Conservation (phyloP, 371 early-diverging fungal species). For the Nematocida ironsii region DNA sequence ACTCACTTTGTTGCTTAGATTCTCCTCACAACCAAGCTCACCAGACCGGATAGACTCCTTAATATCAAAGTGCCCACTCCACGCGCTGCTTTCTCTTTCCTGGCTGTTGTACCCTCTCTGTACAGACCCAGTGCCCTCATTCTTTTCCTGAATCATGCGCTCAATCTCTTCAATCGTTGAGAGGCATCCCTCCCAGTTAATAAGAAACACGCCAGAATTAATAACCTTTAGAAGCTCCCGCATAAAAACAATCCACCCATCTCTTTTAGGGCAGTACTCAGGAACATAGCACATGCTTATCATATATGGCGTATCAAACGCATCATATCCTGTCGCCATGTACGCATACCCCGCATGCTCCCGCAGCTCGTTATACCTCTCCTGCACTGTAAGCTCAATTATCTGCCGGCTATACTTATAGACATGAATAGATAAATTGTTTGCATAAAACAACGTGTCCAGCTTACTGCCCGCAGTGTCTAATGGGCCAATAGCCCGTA, state of each 20-base stretch:
- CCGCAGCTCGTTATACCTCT: constrained; percentile 49
- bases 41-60: constrained; percentile 42
- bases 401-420: constrained; percentile 53
- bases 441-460: constrained; percentile 45
- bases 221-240: constrained; percentile 46
- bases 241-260: constrained; percentile 48
- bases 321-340: constrained; percentile 50
- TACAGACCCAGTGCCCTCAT: neutral
- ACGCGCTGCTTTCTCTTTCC: neutral
- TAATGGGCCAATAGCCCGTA: constrained; percentile 21
- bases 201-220: constrained; percentile 42
- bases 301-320: constrained; percentile 54
- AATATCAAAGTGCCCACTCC: constrained; percentile 59
- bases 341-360: constrained; percentile 54
- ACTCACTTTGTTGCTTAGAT: constrained; percentile 12
- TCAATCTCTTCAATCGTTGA: constrained; percentile 41
- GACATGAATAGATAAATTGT: constrained; percentile 34
- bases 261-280: constrained; percentile 49
- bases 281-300: constrained; percentile 36
- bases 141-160: constrained; percentile 28
- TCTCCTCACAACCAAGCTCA: constrained; percentile 6
- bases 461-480: constrained; percentile 22
- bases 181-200: constrained; percentile 51
- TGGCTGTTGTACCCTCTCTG: neutral
- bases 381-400: constrained; percentile 24